A percentile compares a stretch with the other conserved stretches of the same genome.
phyloP scores from a whole-genome alignment of 2,329 filamentous ascomycete genomes.

The Nothophoma quercina region DNA sequence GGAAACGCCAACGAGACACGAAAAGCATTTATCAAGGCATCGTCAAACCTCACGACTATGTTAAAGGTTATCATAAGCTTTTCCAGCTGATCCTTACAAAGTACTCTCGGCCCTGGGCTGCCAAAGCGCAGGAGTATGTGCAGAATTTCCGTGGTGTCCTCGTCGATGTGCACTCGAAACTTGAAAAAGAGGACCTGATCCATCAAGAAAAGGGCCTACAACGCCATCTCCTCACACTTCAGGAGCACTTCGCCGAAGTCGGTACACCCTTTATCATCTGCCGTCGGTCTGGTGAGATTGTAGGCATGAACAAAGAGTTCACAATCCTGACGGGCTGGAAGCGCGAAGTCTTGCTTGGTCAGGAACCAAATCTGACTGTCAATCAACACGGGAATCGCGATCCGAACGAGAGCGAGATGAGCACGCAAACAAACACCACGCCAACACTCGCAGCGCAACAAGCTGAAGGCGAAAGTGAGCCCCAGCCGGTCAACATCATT shows the following conservation, averaged over 20 bases:
- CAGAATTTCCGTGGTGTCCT: slow-evolving; percentile 92
- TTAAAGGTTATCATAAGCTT: slow-evolving; percentile 86
- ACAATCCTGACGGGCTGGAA: slow-evolving; percentile 95
- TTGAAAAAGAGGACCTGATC: slow-evolving; percentile 86
- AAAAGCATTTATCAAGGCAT: slow-evolving; percentile 89
- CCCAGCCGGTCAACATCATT: slow-evolving; percentile 86
- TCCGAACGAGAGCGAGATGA: slow-evolving; percentile 48
- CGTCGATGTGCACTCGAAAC: slow-evolving; percentile 87
- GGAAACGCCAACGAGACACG: slow-evolving; percentile 71
- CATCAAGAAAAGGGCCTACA: slow-evolving; percentile 99
- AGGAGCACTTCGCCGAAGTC: slow-evolving; percentile 86
- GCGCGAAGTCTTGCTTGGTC: slow-evolving; percentile 85
- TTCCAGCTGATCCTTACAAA: slow-evolving; percentile 80
- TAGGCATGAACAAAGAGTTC: slow-evolving; percentile 94
- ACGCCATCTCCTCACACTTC: slow-evolving; percentile 88
- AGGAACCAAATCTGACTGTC: slow-evolving; percentile 85
- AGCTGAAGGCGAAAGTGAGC: slow-evolving; percentile 51
- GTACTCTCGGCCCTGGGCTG: slow-evolving; percentile 77
- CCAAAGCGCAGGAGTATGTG: slow-evolving; percentile 86
- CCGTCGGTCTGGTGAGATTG: slow-evolving; percentile 91
- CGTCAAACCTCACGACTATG: slow-evolving; percentile 90
- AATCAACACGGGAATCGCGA: slow-evolving; percentile 69
- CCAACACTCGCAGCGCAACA: slow-evolving; percentile 52
- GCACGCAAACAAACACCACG: slow-evolving; percentile 52
- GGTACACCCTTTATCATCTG: slow-evolving; percentile 92